Conservation (phyloP, 495 filamentous ascomycete genomes). For the Choiromyces venosus region DNA sequence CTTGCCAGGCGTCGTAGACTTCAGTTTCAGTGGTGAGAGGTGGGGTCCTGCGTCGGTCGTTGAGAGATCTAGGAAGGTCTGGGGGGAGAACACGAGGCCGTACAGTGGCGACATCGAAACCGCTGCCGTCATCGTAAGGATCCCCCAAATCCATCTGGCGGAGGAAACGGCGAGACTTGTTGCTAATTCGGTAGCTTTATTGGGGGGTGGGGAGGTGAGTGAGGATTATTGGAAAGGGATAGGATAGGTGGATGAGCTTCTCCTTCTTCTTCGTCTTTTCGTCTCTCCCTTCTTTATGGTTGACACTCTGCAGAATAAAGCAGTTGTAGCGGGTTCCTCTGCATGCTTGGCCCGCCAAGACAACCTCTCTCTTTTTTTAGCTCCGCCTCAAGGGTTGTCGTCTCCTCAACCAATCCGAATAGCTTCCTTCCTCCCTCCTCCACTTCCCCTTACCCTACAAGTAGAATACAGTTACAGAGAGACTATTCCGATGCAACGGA, state of each 20-base stretch:
- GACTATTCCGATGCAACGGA: neutral
- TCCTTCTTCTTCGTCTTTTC: neutral
- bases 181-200: slow-evolving; percentile 3
- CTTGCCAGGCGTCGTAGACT: slow-evolving; percentile 99
- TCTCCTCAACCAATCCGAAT: neutral
- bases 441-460: no score
- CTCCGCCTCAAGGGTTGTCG: neutral
- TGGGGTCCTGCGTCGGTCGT: slow-evolving; percentile 64
- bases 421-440: neutral
- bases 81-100: slow-evolving; percentile 59
- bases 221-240: neutral
- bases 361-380: neutral
- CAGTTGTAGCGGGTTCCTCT: neutral
- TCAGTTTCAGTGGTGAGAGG: slow-evolving; percentile 66
- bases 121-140: slow-evolving; percentile 13
- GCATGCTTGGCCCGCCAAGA: neutral
- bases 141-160: slow-evolving; percentile 55
- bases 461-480: no score
- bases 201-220: neutral
- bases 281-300: neutral
- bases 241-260: neutral
- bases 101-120: slow-evolving; percentile 43
- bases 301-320: neutral
- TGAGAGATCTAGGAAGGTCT: slow-evolving; percentile 84
- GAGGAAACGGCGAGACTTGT: neutral